Percentiles rank a stretch among this genome's conserved stretches.
Evolutionary conservation across 2,329 filamentous ascomycete species (phyloP).

Genomic region (Byssoonygena ceratinophila): DNA sequence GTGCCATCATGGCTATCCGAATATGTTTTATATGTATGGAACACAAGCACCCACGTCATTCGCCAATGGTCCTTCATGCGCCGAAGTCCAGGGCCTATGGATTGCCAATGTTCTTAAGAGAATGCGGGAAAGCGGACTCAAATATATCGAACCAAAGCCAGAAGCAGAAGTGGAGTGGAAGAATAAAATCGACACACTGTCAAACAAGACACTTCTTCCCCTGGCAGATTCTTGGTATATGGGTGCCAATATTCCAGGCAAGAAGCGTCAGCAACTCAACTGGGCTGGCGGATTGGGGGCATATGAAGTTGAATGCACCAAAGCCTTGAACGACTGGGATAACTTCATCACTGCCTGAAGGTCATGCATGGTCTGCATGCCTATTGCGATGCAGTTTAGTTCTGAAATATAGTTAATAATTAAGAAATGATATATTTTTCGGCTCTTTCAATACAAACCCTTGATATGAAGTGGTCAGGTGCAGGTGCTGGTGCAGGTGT

Average conservation of each 20-base stretch:
- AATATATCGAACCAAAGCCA: slow-evolving; percentile 42
- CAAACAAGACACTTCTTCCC: slow-evolving; percentile 42
- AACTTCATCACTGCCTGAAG: slow-evolving; percentile 7
- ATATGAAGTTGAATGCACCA: slow-evolving; percentile 10
- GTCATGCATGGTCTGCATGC: neutral
- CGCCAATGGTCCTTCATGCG: slow-evolving; percentile 44
- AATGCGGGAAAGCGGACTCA: slow-evolving; percentile 38
- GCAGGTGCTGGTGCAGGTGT: neutral
- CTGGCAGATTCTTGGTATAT: slow-evolving; percentile 45
- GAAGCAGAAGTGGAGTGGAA: slow-evolving; percentile 45
- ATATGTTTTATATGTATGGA: slow-evolving; percentile 46
- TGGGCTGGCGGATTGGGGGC: slow-evolving; percentile 28
- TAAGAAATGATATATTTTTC: neutral
- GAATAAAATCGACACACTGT: slow-evolving; percentile 37
- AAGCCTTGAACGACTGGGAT: slow-evolving; percentile 10
- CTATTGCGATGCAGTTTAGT: neutral
- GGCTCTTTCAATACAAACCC: no score
- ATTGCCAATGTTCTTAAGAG: slow-evolving; percentile 44
- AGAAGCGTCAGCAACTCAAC: slow-evolving; percentile 44
- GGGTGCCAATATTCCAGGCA: slow-evolving; percentile 48
- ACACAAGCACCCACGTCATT: slow-evolving; percentile 48
- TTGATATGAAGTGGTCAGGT: no score
- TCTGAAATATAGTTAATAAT: neutral
- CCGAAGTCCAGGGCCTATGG: slow-evolving; percentile 48
- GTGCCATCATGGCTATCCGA: slow-evolving; percentile 31